phyloP scores from a whole-genome alignment of 1,139 yeast genomes.

The Arxiozyma heterogenica region DNA sequence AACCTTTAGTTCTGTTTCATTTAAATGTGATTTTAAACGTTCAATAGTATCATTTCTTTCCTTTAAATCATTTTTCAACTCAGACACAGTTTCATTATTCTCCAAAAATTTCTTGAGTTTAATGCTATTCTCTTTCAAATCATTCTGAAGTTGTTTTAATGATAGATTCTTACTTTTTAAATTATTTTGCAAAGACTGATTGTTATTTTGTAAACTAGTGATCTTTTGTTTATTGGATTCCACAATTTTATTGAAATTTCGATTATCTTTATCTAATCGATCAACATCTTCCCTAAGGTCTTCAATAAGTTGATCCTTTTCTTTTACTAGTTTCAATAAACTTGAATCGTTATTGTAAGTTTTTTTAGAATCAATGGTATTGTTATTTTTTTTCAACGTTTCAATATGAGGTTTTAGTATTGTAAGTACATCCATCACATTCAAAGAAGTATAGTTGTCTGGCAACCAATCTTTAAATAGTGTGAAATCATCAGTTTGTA shows the following conservation, averaged over 20 bases:
- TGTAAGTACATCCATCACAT: slow-evolving; percentile 17
- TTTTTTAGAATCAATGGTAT: slow-evolving; percentile 11
- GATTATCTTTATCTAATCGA: neutral
- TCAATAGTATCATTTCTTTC: slow-evolving; percentile 3
- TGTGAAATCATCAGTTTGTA: neutral
- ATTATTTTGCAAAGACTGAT: neutral
- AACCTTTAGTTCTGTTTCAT: neutral
- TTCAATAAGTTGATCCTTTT: slow-evolving; percentile 9
- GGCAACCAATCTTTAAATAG: slow-evolving; percentile 16
- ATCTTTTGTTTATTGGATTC: slow-evolving; percentile 1
- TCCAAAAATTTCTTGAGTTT: slow-evolving; percentile 5
- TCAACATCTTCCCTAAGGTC: neutral
- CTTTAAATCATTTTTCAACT: slow-evolving; percentile 29
- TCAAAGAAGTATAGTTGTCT: slow-evolving; percentile 10
- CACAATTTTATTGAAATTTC: neutral
- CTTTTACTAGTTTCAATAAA: slow-evolving; percentile 9
- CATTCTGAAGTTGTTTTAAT: slow-evolving; percentile 1
- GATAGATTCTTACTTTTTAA: neutral
- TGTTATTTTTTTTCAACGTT: slow-evolving; percentile 3
- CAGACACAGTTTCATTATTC: slow-evolving; percentile 1
- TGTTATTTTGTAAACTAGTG: neutral
- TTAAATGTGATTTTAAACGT: neutral
- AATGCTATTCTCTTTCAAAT: slow-evolving; percentile 13
- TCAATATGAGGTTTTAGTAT: slow-evolving; percentile 16
- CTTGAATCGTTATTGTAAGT: slow-evolving; percentile 6